phyloP scores from a whole-genome alignment of 2,329 filamentous ascomycete species.

The Nakataea oryzae region DNA sequence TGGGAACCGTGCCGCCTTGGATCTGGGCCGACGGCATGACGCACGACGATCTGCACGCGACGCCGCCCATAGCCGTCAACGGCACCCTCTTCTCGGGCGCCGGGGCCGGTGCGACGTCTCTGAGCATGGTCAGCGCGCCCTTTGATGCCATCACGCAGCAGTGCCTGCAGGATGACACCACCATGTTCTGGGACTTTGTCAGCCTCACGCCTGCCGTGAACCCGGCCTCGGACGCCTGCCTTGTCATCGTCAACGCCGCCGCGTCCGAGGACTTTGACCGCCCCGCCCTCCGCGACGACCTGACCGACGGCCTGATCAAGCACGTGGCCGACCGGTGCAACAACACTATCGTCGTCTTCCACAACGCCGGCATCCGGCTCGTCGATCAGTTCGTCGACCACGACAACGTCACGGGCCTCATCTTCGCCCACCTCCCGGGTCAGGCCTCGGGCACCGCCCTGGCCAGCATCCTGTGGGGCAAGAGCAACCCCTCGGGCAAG shows the following conservation, averaged over 20 bases:
- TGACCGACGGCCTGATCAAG: conserved; percentile 44
- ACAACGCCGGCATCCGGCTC: conserved; percentile 50
- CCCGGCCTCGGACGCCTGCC: conserved; percentile 48
- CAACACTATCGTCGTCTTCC: conserved; percentile 55
- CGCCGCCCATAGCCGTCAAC: conserved; percentile 22
- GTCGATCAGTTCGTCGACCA: conserved; percentile 53
- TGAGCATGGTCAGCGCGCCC: conserved; percentile 34
- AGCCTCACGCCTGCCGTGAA: conserved; percentile 36
- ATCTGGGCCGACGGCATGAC: conserved; percentile 24
- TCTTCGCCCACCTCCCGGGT: conserved; percentile 54
- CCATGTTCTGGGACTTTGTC: conserved; percentile 48
- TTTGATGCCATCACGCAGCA: conserved; percentile 42
- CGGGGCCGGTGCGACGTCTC: conserved; percentile 19
- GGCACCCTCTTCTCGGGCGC: conserved; percentile 33
- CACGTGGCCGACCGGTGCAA: conserved; percentile 47
- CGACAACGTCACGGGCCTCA: conserved; percentile 50
- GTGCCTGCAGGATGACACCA: conserved; percentile 43
- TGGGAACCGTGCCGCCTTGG: conserved; percentile 23
- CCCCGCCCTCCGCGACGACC: conserved; percentile 53
- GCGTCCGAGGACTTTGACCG: conserved; percentile 61
- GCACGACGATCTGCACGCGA: not conserved
- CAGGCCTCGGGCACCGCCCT: conserved; percentile 49
- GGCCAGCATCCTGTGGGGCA: conserved; percentile 45
- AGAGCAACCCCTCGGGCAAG: conserved; percentile 43
- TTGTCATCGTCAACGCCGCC: conserved; percentile 56